Evolutionary conservation across 202 grass and related monocot genomes (phyloP).

Genomic region (Musa balbisiana): DNA sequence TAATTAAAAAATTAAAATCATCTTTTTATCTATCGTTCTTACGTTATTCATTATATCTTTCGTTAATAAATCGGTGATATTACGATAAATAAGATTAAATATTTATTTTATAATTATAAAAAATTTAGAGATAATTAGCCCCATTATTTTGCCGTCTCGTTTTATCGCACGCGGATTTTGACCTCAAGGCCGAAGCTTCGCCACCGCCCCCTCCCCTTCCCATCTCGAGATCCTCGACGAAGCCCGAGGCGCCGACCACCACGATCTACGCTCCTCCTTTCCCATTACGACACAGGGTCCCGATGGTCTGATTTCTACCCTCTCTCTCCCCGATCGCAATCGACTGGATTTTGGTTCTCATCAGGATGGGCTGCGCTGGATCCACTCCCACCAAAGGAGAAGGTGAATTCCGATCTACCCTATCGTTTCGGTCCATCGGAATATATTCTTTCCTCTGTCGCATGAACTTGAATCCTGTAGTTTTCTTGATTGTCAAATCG

Average conservation of each 20-base stretch:
- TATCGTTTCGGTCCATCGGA: neutral
- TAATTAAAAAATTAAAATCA: too few relatives aligned
- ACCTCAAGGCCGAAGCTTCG: neutral
- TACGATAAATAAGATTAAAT: too few relatives aligned
- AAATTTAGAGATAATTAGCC: too few relatives aligned
- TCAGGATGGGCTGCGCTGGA: conserved; percentile 8
- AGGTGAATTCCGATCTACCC: neutral
- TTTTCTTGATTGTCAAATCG: neutral
- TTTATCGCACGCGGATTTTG: neutral
- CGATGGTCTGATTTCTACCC: neutral
- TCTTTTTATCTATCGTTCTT: too few relatives aligned
- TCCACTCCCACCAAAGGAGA: conserved; percentile 4
- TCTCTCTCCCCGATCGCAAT: neutral
- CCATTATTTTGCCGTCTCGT: neutral
- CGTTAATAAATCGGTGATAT: too few relatives aligned
- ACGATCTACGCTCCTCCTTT: neutral
- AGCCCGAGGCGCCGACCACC: neutral
- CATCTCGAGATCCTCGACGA: conserved; percentile 1
- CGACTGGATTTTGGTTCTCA: neutral
- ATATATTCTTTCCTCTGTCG: too few relatives aligned
- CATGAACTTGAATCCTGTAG: neutral
- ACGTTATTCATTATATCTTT: too few relatives aligned
- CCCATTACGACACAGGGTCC: neutral
- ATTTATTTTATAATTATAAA: too few relatives aligned
- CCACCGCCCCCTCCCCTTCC: neutral